These are phyloP conservation scores for Cytospora schulzeri DNA, from an alignment of 2,329 filamentous ascomycete species.

Conservation along the genomic window DNA sequence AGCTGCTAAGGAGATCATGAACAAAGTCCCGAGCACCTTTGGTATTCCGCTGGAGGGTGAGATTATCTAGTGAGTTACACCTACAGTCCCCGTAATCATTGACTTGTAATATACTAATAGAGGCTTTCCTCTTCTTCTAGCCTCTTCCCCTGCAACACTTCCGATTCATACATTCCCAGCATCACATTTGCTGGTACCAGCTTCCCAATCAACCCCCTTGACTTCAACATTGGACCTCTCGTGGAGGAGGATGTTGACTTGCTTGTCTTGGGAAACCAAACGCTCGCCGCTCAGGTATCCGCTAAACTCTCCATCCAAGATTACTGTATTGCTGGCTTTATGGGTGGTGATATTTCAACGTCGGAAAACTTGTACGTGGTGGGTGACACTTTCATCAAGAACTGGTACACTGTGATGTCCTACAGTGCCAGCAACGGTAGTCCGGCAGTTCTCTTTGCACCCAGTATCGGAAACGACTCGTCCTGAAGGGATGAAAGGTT, in stretches of 20 bases:
- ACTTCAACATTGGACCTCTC: conserved; percentile 21
- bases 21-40: conserved; percentile 9
- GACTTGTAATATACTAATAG: neutral
- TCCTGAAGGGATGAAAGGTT: neutral
- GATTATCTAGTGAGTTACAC: conserved; percentile 14
- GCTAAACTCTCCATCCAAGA: neutral
- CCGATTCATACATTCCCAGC: conserved; percentile 9
- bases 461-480: conserved; percentile 11
- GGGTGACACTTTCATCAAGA: conserved; percentile 21
- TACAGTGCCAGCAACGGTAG: conserved; percentile 14
- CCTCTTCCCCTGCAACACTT: conserved; percentile 18
- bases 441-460: conserved; percentile 14
- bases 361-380: conserved; percentile 18
- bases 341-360: conserved; percentile 8
- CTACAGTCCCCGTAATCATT: neutral
- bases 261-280: conserved; percentile 19
- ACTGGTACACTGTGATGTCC: conserved; percentile 22
- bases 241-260: conserved; percentile 9
- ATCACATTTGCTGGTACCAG: conserved; percentile 16
- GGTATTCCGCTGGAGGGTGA: conserved; percentile 7
- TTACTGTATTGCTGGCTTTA: conserved; percentile 11
- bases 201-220: conserved; percentile 21
- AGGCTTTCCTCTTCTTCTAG: neutral
- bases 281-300: conserved; percentile 3
- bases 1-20: conserved; percentile 16